Evolutionary conservation across 805 yeast genomes (phyloP), one percentile per base, ranked within the genome.

Genomic region (Yueomyces sp.): DNA sequence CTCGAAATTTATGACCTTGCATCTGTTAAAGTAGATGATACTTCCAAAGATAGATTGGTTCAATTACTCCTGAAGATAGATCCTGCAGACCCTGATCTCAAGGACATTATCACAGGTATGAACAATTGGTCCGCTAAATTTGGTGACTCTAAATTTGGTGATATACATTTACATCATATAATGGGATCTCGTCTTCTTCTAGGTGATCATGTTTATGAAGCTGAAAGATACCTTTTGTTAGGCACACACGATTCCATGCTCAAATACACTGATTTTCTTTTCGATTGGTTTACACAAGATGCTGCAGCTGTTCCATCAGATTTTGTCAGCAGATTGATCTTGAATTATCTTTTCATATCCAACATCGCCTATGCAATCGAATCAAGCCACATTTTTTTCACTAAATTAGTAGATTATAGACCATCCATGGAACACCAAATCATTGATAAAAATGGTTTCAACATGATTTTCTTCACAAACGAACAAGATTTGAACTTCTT

Each of bases 261-360:
- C 0, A 66, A 70, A 44, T 74, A 76, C 54, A 67, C 62, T 42
- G 63, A 67, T 5, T 52, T 68, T 37, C 45, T 66, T 7, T 69
- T 70, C 68, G 57, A 60, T 31, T 76, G 81, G 80, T 72, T 58
- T 40, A 12, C 40, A 11, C 65, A 63, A 43, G 48, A 47, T 5
- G 53, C 49, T 5, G 39, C 33, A 4, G 59, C 56, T 36, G 45
- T 45, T 1, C 64, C 65, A 34, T 67, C 60, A 9, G 54, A 58
- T 27, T 58, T 64, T 45, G 49, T 65, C 9, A 54, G 73, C 3
- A 72, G 96, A 49, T 76, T 86, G 2, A 79, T 86, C 4, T 60
- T 87, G 44, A 86, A 88, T 51, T 90, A 84, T 59, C 65, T 85
- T 27, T 72, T 78, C 50, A 69, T 82, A 44, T 75, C 73, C 42